Conservation (phyloP, 306 rosid species). For the Gastrolobium bilobum region DNA sequence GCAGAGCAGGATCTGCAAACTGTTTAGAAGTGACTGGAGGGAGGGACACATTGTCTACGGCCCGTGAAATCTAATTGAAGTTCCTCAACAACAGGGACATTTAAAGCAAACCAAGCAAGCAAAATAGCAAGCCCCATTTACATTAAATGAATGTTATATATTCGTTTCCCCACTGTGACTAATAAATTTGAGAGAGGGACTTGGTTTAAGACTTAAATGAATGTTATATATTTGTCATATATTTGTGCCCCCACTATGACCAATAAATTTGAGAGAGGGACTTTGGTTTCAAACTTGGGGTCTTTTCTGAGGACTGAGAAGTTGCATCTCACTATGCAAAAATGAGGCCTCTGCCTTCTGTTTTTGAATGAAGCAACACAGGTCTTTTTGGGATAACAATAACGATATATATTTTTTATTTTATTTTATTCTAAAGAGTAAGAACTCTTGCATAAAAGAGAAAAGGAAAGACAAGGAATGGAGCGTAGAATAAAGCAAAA, state of each 20-base stretch:
- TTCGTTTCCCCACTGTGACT: slow-evolving; percentile 34
- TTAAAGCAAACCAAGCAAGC: slow-evolving; percentile 37
- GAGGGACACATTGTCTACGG: slow-evolving; percentile 67
- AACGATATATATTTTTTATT: slow-evolving; percentile 1
- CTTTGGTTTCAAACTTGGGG: slow-evolving; percentile 25
- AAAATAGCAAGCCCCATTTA: slow-evolving; percentile 39
- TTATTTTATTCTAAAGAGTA: not conserved
- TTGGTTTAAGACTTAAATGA: slow-evolving; percentile 45
- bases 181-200: slow-evolving; percentile 43
- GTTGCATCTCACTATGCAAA: slow-evolving; percentile 42
- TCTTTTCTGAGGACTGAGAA: slow-evolving; percentile 3
- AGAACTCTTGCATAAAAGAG: slow-evolving; percentile 48
- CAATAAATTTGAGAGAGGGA: slow-evolving; percentile 6
- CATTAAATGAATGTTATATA: slow-evolving; percentile 47
- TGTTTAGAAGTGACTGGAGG: slow-evolving; percentile 77
- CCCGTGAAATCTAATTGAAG: slow-evolving; percentile 64
- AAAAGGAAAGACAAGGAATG: slow-evolving; percentile 53
- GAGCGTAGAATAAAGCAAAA: slow-evolving; percentile 66
- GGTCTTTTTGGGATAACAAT: slow-evolving; percentile 35
- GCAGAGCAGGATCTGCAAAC: slow-evolving; percentile 57
- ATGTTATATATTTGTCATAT: not conserved
- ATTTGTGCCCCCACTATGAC: slow-evolving; percentile 7
- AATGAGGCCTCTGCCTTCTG: slow-evolving; percentile 42
- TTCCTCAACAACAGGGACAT: slow-evolving; percentile 42
- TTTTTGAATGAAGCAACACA: slow-evolving; percentile 36